phyloP scores from a whole-genome alignment of 2,329 filamentous ascomycete genomes.

The Monilinia polystroma region DNA sequence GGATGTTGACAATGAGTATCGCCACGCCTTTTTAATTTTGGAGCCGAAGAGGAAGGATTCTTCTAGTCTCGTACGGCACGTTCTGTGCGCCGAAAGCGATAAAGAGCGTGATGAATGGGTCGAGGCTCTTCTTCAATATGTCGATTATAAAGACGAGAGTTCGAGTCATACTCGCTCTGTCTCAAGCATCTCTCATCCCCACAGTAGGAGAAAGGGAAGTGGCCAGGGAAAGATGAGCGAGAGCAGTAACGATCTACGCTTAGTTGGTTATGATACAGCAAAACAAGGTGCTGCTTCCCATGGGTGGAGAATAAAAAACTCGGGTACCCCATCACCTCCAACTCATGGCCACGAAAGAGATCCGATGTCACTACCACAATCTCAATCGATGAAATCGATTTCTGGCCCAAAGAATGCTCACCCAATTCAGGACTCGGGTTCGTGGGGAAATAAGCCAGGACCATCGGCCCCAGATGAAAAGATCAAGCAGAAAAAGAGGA shows the following conservation, averaged over 20 bases:
- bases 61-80: slow-evolving; percentile 81
- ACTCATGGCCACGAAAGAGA: slow-evolving; percentile 36
- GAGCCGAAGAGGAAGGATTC: slow-evolving; percentile 98
- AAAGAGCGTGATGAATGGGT: slow-evolving; percentile 93
- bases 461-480: slow-evolving; percentile 66
- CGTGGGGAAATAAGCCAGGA: slow-evolving; percentile 79
- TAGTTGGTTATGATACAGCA: slow-evolving; percentile 42
- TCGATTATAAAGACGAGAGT: slow-evolving; percentile 67
- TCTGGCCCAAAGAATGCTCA: slow-evolving; percentile 83
- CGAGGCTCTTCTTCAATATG: slow-evolving; percentile 82
- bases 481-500: slow-evolving; percentile 70
- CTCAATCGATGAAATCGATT: slow-evolving; percentile 56
- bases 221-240: slow-evolving; percentile 41
- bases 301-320: slow-evolving; percentile 37
- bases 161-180: slow-evolving; percentile 44
- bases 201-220: slow-evolving; percentile 48
- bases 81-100: slow-evolving; percentile 94
- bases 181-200: slow-evolving; percentile 42
- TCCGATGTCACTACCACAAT: slow-evolving; percentile 34
- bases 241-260: slow-evolving; percentile 43
- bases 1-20: slow-evolving; percentile 88
- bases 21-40: slow-evolving; percentile 90
- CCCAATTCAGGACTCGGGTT: slow-evolving; percentile 76
- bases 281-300: slow-evolving; percentile 41
- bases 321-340: slow-evolving; percentile 38